Percentiles rank a stretch among this genome's conserved stretches.
phyloP scores from a whole-genome alignment of 805 yeast species.

The Blastobotrys attinorum region DNA sequence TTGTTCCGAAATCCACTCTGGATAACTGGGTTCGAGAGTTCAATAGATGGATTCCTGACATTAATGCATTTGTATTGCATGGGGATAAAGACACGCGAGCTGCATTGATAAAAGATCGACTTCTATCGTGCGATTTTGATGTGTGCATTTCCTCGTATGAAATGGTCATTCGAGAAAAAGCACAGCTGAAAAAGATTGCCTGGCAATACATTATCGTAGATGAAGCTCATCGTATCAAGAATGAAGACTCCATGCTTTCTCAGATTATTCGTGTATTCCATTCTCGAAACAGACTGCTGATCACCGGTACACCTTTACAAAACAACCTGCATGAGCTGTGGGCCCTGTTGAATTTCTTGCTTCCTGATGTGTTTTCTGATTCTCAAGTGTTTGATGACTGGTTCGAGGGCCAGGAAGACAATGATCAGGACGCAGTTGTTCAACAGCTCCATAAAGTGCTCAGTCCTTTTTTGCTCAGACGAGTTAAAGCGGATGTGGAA shows the following conservation, averaged over 20 bases:
- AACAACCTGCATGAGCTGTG: constrained; percentile 92
- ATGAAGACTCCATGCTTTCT: constrained; percentile 84
- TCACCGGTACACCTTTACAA: constrained; percentile 95
- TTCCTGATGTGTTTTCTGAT: constrained; percentile 95
- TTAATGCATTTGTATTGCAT: constrained; percentile 72
- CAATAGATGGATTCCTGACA: constrained; percentile 91
- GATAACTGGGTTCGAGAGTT: constrained; percentile 97
- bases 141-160: constrained; percentile 88
- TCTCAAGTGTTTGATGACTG: constrained; percentile 85
- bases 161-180: constrained; percentile 83
- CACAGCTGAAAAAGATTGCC: constrained; percentile 65
- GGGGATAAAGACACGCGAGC: constrained; percentile 78
- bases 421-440: constrained; percentile 75
- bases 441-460: constrained; percentile 80
- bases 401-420: constrained; percentile 51
- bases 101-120: constrained; percentile 45
- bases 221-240: constrained; percentile 94
- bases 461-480: constrained; percentile 77
- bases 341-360: constrained; percentile 83
- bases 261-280: constrained; percentile 85
- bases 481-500: constrained; percentile 92
- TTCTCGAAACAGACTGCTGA: constrained; percentile 73
- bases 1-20: constrained; percentile 91
- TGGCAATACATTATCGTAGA: constrained; percentile 95
- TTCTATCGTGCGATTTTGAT: constrained; percentile 73